Evolutionary conservation across 2,329 filamentous ascomycete species (phyloP).

Genomic region (Dactylellina drechsleri): DNA sequence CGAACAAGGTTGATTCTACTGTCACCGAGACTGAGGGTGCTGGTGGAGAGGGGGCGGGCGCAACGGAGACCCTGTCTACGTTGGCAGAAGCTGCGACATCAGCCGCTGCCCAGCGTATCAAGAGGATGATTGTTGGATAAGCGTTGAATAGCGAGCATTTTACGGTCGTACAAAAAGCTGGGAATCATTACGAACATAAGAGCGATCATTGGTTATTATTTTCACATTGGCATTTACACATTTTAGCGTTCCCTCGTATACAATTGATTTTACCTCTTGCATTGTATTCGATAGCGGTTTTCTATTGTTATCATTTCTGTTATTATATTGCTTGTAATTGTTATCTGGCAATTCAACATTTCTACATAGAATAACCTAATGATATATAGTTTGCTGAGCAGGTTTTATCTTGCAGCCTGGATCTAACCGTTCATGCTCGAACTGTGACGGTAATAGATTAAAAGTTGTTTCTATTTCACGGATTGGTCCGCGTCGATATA

Average conservation of each 20-base stretch:
- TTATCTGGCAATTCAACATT: no score
- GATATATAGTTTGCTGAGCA: no score
- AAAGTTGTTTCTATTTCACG: no score
- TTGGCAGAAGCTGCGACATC: slow-evolving; percentile 31
- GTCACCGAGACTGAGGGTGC: neutral
- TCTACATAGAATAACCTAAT: no score
- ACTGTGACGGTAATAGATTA: no score
- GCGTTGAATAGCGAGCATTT: no score
- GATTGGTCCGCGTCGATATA: no score
- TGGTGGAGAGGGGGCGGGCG: slow-evolving; percentile 13
- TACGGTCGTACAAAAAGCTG: no score
- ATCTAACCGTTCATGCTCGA: no score
- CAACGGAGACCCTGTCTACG: slow-evolving; percentile 18
- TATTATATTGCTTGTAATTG: no score
- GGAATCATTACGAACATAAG: neutral
- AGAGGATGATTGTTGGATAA: slow-evolving; percentile 46
- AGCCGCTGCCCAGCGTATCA: slow-evolving; percentile 26
- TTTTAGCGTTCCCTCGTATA: neutral
- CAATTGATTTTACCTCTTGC: neutral
- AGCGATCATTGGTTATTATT: neutral
- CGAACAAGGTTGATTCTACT: slow-evolving; percentile 24
- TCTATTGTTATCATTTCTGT: no score
- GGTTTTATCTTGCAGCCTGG: no score
- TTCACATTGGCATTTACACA: neutral
- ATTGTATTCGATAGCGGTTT: neutral